Conservation (phyloP, 129 eudicot species). For the Arctium lappa region DNA sequence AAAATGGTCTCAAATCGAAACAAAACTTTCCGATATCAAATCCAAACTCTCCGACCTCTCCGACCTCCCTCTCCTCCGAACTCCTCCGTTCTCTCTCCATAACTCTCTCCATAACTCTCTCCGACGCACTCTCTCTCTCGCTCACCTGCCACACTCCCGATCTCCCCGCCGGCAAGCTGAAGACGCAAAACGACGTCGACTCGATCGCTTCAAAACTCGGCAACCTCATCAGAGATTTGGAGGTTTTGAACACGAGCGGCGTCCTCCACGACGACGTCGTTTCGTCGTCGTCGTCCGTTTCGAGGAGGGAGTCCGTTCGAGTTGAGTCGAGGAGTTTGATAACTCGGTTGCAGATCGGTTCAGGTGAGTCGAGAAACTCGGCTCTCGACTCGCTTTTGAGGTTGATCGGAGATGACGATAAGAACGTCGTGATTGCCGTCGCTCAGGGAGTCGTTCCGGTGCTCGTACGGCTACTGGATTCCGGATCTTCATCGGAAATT, state of each 20-base stretch:
- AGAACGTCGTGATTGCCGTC: slow-evolving; percentile 55
- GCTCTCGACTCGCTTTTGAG: slow-evolving; percentile 44
- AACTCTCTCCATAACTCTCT: slow-evolving; percentile 41
- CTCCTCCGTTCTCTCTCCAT: slow-evolving; percentile 42
- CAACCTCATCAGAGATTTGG: slow-evolving; percentile 32
- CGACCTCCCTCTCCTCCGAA: slow-evolving; percentile 31
- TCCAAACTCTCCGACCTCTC: slow-evolving; percentile 36
- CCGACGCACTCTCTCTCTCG: slow-evolving; percentile 41
- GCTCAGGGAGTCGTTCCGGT: slow-evolving; percentile 72
- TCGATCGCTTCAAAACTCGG: slow-evolving; percentile 48
- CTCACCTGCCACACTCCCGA: slow-evolving; percentile 34
- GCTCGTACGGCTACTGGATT: slow-evolving; percentile 50
- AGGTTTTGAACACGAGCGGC: slow-evolving; percentile 42
- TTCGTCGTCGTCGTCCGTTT: background rate
- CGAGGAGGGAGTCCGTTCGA: slow-evolving; percentile 37
- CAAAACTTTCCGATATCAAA: slow-evolving; percentile 51
- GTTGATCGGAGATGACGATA: slow-evolving; percentile 53
- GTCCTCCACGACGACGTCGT: slow-evolving; percentile 26
- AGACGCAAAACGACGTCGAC: slow-evolving; percentile 69
- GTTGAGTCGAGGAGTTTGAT: slow-evolving; percentile 45
- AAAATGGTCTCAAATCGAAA: slow-evolving; percentile 52
- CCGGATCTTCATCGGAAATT: slow-evolving; percentile 42
- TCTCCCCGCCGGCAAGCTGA: slow-evolving; percentile 57
- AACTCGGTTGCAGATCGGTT: slow-evolving; percentile 71
- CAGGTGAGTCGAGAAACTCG: slow-evolving; percentile 42